Evolutionary conservation across 2,329 filamentous ascomycete genomes (phyloP), one percentile per base, ranked within the genome.

Genomic region (Colletotrichum sp.): DNA sequence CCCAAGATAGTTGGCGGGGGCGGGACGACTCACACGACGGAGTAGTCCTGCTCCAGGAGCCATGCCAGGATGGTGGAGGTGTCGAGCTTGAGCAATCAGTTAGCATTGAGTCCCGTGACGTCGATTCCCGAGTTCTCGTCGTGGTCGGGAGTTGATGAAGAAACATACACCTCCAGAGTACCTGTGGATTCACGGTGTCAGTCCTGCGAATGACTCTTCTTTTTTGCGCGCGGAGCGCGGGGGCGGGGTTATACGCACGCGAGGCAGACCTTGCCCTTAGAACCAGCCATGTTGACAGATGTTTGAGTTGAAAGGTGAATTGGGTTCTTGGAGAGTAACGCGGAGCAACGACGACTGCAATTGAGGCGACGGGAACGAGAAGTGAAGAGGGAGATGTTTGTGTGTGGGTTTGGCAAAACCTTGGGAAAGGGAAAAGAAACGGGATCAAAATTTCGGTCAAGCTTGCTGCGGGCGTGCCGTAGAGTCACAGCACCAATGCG

Each of bases 1-100:
- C 49, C 26, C 24, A 24, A 44, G 28, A 32, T 5, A 15, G 36
- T 3, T 32, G 44, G 44, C 44, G 44, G 44, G 44, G 44, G n/a
- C n/a, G 44, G 44, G 18, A 62, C 26, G 34, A 60, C 67, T 24
- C 32, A 72, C 68, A 76, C 74, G 44, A 76, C 74, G 34, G 72
- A 66, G 68, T 75, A 75, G 24, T 63, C 65, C 65, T 68, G 36
- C 16, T 75, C 68, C 9, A 77, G 44, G 15, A 78, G 64, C 76
- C 76, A 78, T 8, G 57, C 60, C 9, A 78, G 76, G 16, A 78
- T 78, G 26, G 75, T 75, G 12, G 70, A 75, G 15, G 76, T 78
- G 32, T 78, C 76, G 8, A 78, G 76, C 65, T 67, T 66, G n/a
- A 18, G 32, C 15, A 34, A 13, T 26, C 24, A 18, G 34, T 55